Evolutionary conservation across 352 stramenopile genomes (phyloP), one percentile per base, ranked within the genome.

Genomic region (Phytophthora tubulina): DNA sequence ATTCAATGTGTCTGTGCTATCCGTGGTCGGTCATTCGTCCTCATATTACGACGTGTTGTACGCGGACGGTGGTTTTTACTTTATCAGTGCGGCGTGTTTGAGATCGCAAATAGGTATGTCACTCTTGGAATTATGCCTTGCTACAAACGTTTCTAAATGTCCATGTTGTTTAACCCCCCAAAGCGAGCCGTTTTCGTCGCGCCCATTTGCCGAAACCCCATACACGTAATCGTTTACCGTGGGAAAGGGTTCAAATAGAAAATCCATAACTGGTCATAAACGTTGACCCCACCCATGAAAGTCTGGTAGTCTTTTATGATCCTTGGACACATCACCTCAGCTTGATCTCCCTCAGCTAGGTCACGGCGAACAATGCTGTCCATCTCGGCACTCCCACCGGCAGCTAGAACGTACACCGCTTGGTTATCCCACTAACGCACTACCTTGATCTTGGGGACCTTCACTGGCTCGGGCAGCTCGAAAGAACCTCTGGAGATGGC

Each of bases 181-280:
- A 27, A 27, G 21, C 21, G 21, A 27, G 21, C 21, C 21, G 21
- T 41, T 52, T 33, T 35, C 11, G 21, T 10, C 45, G 50, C 50
- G 33, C 50, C 50, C 9, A 57, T 45, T 44, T 57, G 10, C 50
- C 50, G 3, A 57, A 57, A 31, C 50, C 50, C 50, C 30, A 57
- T 35, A 42, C 32, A 45, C 33, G 33, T 32, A 45, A 57, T 3
- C n/a, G 10, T 21, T 42, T 44, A 38, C n/a, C 31, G 17, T 5
- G 33, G 33, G 32, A 30, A 52, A 35, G 50, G 32, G 33, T 44
- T 42, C 10, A 7, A 13, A 57, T 57, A 57, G 32, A 32, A 30
- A 57, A 50, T 13, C 15, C 14, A 6, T 1, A 50, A 11, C 10
- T 53, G 46, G n/a, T 53, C 46, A 32, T 53, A 27, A 7, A 27